Conservation (phyloP, 1,284 basidiomycete genomes). For the Ustilago crameri region DNA sequence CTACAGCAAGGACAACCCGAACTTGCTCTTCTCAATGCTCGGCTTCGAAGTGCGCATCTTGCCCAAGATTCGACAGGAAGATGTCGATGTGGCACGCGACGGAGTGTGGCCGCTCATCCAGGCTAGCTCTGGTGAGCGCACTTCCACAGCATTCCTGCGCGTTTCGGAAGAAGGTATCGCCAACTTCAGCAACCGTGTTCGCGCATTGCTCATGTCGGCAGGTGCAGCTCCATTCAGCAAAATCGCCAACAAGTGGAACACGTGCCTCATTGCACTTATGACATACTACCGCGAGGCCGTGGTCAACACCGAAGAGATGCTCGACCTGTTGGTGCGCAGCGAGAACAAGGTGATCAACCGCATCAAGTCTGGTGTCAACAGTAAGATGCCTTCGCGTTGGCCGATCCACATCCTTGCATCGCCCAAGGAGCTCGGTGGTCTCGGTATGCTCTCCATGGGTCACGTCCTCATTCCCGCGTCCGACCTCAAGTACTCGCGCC, state of each 20-base stretch:
- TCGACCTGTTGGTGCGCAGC: conserved; percentile 66
- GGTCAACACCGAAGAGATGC: conserved; percentile 92
- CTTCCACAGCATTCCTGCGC: conserved; percentile 94
- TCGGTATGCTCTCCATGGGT: conserved; percentile 99
- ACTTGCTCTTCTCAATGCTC: conserved; percentile 96
- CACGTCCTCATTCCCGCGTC: conserved; percentile 98
- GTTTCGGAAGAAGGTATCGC: conserved; percentile 92
- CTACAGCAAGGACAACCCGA: conserved; percentile 97
- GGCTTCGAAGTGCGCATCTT: conserved; percentile 97
- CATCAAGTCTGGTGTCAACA: conserved; percentile 98
- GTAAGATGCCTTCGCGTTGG: conserved; percentile 97
- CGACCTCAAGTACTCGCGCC: conserved; percentile 96
- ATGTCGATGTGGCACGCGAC: conserved; percentile 96
- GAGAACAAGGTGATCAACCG: conserved; percentile 80
- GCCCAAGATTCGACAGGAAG: conserved; percentile 92
- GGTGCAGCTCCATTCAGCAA: conserved; percentile 99
- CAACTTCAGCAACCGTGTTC: conserved; percentile 72
- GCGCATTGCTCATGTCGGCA: conserved; percentile 98
- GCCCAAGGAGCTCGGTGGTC: conserved; percentile 76
- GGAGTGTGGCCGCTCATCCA: conserved; percentile 93
- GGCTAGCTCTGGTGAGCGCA: conserved; percentile 97
- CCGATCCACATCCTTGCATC: conserved; percentile 78
- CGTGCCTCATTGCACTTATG: conserved; percentile 76
- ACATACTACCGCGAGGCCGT: conserved; percentile 99
- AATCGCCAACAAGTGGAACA: conserved; percentile 99